These are phyloP conservation scores for Cryptomeria japonica DNA, from an alignment of 75 land plant genomes.

Conservation along the genomic window DNA sequence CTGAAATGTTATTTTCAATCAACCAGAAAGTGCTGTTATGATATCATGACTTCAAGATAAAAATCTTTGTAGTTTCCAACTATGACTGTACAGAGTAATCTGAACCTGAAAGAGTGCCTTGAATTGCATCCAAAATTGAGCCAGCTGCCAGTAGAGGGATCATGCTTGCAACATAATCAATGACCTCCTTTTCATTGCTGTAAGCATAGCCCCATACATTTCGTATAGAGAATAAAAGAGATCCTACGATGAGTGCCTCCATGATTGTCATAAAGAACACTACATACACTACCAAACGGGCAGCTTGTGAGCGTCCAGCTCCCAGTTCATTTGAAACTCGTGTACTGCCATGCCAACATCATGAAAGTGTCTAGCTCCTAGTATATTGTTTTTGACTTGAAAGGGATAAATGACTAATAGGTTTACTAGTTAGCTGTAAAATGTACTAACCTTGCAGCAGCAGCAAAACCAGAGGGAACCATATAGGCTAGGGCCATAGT, in stretches of 20 bases:
- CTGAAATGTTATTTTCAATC: conserved; percentile 25
- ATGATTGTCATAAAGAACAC: conserved; percentile 33
- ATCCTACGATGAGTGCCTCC: conserved; percentile 41
- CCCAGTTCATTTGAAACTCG: conserved; percentile 90
- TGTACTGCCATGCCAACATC: conserved; percentile 30
- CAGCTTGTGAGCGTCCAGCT: conserved; percentile 51
- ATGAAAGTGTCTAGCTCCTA: not conserved
- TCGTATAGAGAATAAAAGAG: conserved; percentile 36
- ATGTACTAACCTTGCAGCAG: conserved; percentile 47
- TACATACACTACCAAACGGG: conserved; percentile 40
- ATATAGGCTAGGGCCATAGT: conserved; percentile 34
- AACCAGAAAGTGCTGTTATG: not conserved
- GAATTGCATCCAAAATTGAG: conserved; percentile 70
- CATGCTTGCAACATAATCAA: conserved; percentile 54
- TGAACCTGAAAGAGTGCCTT: conserved; percentile 77
- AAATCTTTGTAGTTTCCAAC: not conserved
- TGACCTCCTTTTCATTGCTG: conserved; percentile 75
- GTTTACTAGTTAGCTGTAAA: not conserved
- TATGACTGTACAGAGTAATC: not conserved
- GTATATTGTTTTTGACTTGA: not conserved
- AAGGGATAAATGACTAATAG: not conserved
- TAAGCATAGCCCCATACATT: conserved; percentile 61
- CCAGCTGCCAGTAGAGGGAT: conserved; percentile 66
- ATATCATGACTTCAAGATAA: not conserved
- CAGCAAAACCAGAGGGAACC: conserved; percentile 57